Percentiles rank a stretch among this genome's conserved stretches.
Conservation (phyloP, 257 asterid species). For the Petunia secreta region DNA sequence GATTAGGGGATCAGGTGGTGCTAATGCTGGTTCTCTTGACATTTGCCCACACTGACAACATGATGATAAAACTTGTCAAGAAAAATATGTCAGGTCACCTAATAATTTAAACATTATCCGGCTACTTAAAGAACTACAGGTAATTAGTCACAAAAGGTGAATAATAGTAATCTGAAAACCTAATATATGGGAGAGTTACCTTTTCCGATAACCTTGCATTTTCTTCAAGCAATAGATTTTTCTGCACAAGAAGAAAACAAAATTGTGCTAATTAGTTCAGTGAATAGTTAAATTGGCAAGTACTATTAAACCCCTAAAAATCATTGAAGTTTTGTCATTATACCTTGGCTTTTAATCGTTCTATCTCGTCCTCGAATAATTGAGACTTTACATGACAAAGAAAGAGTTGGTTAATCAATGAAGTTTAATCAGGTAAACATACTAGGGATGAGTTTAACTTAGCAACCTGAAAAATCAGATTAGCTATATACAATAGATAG, state of each 20-base stretch:
- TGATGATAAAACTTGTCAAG: background rate
- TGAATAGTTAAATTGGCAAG: background rate
- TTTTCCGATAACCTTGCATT: constrained; percentile 34
- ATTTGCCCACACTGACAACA: constrained; percentile 33
- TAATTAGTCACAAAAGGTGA: no score
- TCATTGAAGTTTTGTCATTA: background rate
- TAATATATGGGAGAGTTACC: constrained; percentile 28
- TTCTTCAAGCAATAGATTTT: constrained; percentile 37
- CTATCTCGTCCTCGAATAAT: constrained; percentile 36
- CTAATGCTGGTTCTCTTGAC: background rate
- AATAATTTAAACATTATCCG: no score
- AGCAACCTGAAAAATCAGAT: no score
- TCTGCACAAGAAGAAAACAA: constrained; percentile 26
- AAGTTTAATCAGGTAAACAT: background rate
- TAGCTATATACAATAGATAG: no score
- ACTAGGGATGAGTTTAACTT: background rate
- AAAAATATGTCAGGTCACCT: background rate
- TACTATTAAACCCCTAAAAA: background rate
- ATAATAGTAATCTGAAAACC: no score
- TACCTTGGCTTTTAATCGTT: constrained; percentile 43
- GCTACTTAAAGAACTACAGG: background rate
- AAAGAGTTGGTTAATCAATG: constrained; percentile 16
- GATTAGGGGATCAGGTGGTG: background rate
- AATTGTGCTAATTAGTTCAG: background rate
- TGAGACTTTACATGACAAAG: constrained; percentile 36